These are phyloP conservation scores for Lablab purpureus DNA, from an alignment of 306 rosid genomes.

Conservation along the genomic window DNA sequence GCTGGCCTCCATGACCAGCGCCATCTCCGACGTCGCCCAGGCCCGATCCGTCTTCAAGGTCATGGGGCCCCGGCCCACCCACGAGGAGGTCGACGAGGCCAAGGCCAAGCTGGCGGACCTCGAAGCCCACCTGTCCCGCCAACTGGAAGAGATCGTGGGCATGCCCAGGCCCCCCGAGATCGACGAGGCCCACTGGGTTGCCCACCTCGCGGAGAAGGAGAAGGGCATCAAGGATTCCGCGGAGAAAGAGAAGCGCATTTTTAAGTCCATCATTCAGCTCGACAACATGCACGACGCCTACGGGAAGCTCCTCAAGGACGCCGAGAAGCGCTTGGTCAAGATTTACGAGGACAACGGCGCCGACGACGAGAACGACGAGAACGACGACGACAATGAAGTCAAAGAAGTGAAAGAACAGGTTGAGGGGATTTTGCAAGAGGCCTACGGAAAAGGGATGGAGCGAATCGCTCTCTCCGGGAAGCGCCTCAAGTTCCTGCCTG, in stretches of 20 bases:
- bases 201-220: constrained; percentile 61
- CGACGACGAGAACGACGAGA: not conserved
- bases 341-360: constrained; percentile 62
- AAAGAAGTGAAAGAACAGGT: constrained; percentile 64
- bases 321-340: constrained; percentile 75
- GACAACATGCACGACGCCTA: constrained; percentile 86
- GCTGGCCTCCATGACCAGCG: constrained; percentile 75
- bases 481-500: constrained; percentile 65
- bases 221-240: constrained; percentile 52
- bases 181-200: constrained; percentile 63
- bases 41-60: constrained; percentile 74
- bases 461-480: constrained; percentile 67
- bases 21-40: constrained; percentile 82
- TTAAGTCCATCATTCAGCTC: constrained; percentile 64
- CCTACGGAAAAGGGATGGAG: constrained; percentile 62
- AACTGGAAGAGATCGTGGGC: constrained; percentile 68
- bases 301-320: constrained; percentile 77
- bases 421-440: constrained; percentile 70
- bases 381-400: constrained; percentile 15
- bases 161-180: constrained; percentile 75
- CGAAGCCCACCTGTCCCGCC: constrained; percentile 64
- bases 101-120: constrained; percentile 61
- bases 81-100: constrained; percentile 77
- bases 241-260: constrained; percentile 66
- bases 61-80: constrained; percentile 84